These are phyloP conservation scores for Sugiyamaella japonica DNA, from an alignment of 1,139 yeast genomes.

Conservation along the genomic window DNA sequence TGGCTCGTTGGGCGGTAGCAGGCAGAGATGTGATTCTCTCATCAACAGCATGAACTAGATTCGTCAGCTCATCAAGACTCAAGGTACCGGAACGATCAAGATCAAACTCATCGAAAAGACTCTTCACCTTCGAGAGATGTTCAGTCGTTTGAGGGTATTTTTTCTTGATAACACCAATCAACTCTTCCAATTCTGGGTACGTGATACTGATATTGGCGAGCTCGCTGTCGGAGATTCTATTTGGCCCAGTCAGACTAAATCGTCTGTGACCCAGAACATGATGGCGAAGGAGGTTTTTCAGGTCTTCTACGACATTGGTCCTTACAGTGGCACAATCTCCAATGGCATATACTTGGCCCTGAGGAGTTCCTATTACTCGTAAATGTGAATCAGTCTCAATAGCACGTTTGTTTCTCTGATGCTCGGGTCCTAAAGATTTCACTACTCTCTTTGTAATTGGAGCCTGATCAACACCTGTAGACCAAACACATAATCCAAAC, in stretches of 20 bases:
- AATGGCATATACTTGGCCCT: conserved; percentile 64
- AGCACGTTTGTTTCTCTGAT: conserved; percentile 58
- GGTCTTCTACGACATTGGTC: conserved; percentile 55
- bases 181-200: conserved; percentile 48
- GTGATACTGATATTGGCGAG: conserved; percentile 48
- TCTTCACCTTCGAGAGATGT: conserved; percentile 52
- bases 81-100: conserved; percentile 48
- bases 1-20: conserved; percentile 68
- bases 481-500: conserved; percentile 64
- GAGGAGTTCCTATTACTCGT: conserved; percentile 60
- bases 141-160: conserved; percentile 60
- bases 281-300: conserved; percentile 43
- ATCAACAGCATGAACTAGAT: conserved; percentile 53
- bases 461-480: conserved; percentile 65
- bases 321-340: conserved; percentile 68
- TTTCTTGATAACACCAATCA: conserved; percentile 46
- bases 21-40: conserved; percentile 63
- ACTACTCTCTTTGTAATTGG: conserved; percentile 55
- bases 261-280: conserved; percentile 31
- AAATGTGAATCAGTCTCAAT: conserved; percentile 67
- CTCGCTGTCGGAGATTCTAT: conserved; percentile 36
- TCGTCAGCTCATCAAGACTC: conserved; percentile 50
- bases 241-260: conserved; percentile 29
- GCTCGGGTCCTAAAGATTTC: conserved; percentile 43
- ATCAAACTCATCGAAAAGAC: conserved; percentile 53